These are phyloP conservation scores for Coemansia sp. DNA, from an alignment of 192 early-diverging fungal genomes.

Conservation along the genomic window DNA sequence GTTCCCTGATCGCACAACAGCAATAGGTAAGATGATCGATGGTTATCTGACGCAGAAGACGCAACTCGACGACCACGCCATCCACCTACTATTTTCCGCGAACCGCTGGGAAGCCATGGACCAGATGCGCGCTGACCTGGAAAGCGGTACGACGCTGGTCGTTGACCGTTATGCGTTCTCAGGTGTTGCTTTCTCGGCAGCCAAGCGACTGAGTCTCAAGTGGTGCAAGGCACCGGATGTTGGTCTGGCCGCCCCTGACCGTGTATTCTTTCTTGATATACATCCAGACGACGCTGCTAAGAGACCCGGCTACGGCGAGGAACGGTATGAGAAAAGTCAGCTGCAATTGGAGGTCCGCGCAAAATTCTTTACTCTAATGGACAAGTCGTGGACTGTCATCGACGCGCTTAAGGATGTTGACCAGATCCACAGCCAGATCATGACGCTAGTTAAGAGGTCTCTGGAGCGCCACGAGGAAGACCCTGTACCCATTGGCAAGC, in stretches of 20 bases:
- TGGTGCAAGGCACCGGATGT: slow-evolving; percentile 89
- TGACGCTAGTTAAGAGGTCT: slow-evolving; percentile 28
- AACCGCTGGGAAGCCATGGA: slow-evolving; percentile 92
- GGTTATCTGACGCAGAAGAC: slow-evolving; percentile 69
- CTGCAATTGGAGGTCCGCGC: slow-evolving; percentile 79
- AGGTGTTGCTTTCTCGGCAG: slow-evolving; percentile 87
- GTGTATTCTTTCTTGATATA: slow-evolving; percentile 88
- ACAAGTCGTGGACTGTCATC: slow-evolving; percentile 51
- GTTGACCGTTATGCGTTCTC: slow-evolving; percentile 97
- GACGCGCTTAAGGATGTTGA: slow-evolving; percentile 43
- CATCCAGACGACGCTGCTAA: slow-evolving; percentile 69
- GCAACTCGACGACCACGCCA: slow-evolving; percentile 75
- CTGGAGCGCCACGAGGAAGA: slow-evolving; percentile 29
- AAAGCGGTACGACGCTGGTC: slow-evolving; percentile 70
- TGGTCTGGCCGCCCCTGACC: slow-evolving; percentile 81
- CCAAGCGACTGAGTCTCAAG: slow-evolving; percentile 79
- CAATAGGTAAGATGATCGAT: slow-evolving; percentile 90
- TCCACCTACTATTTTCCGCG: slow-evolving; percentile 93
- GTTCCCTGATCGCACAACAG: slow-evolving; percentile 92
- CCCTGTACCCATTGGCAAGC: slow-evolving; percentile 33
- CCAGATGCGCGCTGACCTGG: slow-evolving; percentile 60
- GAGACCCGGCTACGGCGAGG: slow-evolving; percentile 86
- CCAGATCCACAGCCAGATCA: slow-evolving; percentile 42
- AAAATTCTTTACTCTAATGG: slow-evolving; percentile 65
- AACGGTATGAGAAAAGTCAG: slow-evolving; percentile 85